A percentile compares a stretch with the other conserved stretches of the same genome.
These are phyloP conservation scores for Talaromyces sp. DNA, from an alignment of 2,329 filamentous ascomycete species.

Conservation along the genomic window DNA sequence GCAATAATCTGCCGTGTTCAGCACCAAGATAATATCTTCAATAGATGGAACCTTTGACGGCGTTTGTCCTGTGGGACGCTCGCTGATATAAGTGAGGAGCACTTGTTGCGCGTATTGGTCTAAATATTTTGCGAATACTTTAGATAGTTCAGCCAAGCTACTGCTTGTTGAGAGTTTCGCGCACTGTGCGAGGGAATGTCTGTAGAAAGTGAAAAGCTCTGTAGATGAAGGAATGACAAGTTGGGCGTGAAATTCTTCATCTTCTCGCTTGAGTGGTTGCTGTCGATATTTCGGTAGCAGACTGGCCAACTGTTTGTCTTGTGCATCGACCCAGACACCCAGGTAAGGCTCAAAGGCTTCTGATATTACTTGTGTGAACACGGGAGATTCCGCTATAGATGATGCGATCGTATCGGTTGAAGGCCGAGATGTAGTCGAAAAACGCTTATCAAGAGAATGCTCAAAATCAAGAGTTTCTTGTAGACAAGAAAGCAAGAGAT, in stretches of 20 bases:
- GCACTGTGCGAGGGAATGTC: constrained; percentile 86
- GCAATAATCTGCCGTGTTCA: constrained; percentile 98
- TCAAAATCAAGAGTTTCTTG: constrained; percentile 98
- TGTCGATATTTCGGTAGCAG: constrained; percentile 84
- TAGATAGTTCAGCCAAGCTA: constrained; percentile 76
- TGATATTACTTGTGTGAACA: constrained; percentile 86
- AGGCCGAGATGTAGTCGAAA: constrained; percentile 62
- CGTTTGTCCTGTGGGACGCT: constrained; percentile 51
- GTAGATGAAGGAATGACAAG: constrained; percentile 90
- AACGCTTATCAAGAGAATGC: constrained; percentile 79
- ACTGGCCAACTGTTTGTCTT: constrained; percentile 77
- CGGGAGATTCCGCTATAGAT: constrained; percentile 64
- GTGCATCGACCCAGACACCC: constrained; percentile 93
- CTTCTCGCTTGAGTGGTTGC: constrained; percentile 71
- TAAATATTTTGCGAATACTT: constrained; percentile 83
- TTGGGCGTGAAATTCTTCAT: constrained; percentile 89
- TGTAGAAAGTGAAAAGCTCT: constrained; percentile 96
- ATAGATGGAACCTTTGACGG: constrained; percentile 50
- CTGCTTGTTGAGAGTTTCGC: constrained; percentile 92
- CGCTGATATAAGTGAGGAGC: constrained; percentile 64
- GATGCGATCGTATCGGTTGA: constrained; percentile 89
- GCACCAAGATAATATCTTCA: constrained; percentile 75
- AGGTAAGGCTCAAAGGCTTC: constrained; percentile 97
- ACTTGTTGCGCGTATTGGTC: constrained; percentile 96
- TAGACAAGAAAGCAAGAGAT: constrained; percentile 77